Evolutionary conservation across 2,329 filamentous ascomycete species (phyloP).

Genomic region (Ophiobolus disseminans): DNA sequence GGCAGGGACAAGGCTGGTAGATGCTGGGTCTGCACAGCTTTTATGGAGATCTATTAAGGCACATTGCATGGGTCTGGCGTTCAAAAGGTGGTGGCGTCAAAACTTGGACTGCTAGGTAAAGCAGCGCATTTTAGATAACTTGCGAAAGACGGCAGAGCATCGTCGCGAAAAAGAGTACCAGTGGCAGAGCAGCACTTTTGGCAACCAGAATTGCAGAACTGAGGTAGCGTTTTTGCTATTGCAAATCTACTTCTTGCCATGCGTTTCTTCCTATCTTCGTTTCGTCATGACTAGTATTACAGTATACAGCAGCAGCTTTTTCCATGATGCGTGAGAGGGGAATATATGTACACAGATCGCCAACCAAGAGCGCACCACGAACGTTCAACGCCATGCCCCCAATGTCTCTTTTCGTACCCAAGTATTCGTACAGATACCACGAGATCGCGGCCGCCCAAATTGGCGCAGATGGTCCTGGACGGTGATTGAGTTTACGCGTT

Average conservation of each 20-base stretch:
- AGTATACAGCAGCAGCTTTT: constrained; percentile 26
- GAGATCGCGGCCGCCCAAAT: not conserved
- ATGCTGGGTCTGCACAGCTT: not conserved
- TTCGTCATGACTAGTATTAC: constrained; percentile 29
- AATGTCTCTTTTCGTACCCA: constrained; percentile 19
- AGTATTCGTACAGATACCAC: constrained; percentile 32
- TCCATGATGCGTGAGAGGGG: constrained; percentile 36
- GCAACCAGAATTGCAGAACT: constrained; percentile 1
- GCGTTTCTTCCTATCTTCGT: constrained; percentile 17
- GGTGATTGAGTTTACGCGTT: constrained; percentile 60
- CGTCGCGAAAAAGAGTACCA: not conserved
- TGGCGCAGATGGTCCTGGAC: not conserved
- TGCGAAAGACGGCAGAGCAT: not conserved
- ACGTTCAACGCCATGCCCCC: constrained; percentile 28
- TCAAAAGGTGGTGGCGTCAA: constrained; percentile 18
- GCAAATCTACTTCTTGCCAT: constrained; percentile 8
- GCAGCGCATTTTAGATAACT: not conserved
- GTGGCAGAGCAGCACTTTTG: not conserved
- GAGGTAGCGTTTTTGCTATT: constrained; percentile 11
- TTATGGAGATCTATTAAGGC: constrained; percentile 17
- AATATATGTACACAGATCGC: constrained; percentile 38
- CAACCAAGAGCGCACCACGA: not conserved
- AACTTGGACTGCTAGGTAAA: not conserved
- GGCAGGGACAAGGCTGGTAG: constrained; percentile 37
- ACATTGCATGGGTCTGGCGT: constrained; percentile 41